Conservation (phyloP, 495 filamentous ascomycete genomes). For the Lasiosphaeria hispida region DNA sequence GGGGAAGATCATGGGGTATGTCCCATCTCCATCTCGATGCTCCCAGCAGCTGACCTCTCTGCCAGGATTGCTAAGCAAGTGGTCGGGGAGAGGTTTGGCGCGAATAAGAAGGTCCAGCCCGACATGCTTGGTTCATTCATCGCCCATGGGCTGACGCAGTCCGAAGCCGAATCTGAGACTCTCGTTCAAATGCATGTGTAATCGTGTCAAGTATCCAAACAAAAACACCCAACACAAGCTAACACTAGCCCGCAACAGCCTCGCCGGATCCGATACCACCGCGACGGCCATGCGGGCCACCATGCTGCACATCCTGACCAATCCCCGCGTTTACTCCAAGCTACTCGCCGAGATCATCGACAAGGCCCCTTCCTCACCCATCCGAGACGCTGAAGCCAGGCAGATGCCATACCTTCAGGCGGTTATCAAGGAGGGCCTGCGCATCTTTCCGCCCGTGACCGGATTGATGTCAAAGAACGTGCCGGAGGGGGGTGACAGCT, state of each 20-base stretch:
- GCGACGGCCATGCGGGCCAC: conserved; percentile 55
- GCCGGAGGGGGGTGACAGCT: conserved; percentile 46
- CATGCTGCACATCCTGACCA: conserved; percentile 51
- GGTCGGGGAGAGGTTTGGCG: conserved; percentile 3
- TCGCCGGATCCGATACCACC: conserved; percentile 66
- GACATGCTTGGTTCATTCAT: conserved; percentile 10
- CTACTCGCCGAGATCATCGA: conserved; percentile 58
- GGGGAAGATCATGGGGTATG: neutral
- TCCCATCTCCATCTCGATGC: neutral
- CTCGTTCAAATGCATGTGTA: conserved; percentile 5
- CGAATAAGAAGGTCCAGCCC: neutral
- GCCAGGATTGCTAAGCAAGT: neutral
- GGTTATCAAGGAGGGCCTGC: conserved; percentile 35
- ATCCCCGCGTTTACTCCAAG: conserved; percentile 45
- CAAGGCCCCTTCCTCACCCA: conserved; percentile 34
- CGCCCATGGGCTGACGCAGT: neutral
- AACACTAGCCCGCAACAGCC: conserved; percentile 21
- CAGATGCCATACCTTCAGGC: conserved; percentile 41
- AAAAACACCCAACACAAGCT: too few relatives aligned
- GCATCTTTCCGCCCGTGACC: conserved; percentile 40
- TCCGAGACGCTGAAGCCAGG: conserved; percentile 36
- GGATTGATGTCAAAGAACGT: conserved; percentile 35
- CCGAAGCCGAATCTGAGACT: neutral
- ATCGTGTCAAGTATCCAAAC: too few relatives aligned
- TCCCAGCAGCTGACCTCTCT: neutral